Evolutionary conservation across 352 stramenopile genomes (phyloP).

Genomic region (Aphanomyces stellatus): DNA sequence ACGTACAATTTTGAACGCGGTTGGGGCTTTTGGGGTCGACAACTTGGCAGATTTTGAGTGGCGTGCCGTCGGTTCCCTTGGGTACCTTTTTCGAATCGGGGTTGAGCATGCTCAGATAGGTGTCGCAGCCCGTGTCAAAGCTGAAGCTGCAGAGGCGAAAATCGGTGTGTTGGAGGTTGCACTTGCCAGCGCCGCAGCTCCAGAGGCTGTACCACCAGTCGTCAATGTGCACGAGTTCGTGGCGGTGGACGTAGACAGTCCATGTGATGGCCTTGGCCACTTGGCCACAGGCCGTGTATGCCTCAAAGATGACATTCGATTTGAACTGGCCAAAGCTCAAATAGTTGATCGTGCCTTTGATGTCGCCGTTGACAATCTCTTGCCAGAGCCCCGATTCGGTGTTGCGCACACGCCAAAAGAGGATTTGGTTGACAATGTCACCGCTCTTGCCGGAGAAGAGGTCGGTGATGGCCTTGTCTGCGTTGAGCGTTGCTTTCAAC

Average conservation of each 20-base stretch:
- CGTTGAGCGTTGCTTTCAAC: not conserved
- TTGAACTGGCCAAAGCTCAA: not conserved
- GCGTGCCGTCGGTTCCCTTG: not conserved
- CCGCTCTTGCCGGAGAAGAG: not conserved
- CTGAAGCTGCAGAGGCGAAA: conserved; percentile 1
- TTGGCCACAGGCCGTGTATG: not conserved
- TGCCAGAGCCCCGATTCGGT: not conserved
- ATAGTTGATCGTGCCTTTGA: not conserved
- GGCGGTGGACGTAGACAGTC: not conserved
- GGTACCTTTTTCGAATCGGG: not conserved
- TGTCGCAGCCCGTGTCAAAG: not conserved
- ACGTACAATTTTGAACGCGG: not conserved
- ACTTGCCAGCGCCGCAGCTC: not conserved
- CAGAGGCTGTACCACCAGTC: not conserved
- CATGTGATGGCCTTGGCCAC: not conserved
- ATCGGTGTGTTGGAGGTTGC: not conserved
- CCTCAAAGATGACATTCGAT: not conserved
- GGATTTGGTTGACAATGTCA: not conserved
- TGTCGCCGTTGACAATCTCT: not conserved
- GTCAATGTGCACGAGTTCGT: not conserved
- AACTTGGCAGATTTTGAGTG: not conserved
- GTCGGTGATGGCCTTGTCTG: not conserved
- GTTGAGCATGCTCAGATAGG: not conserved
- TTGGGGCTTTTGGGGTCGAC: not conserved
- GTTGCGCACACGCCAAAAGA: not conserved